A percentile compares a stretch with the other conserved stretches of the same genome.
Evolutionary conservation across 179 eudicot species (phyloP).

Genomic region (Patellifolia procumbens): DNA sequence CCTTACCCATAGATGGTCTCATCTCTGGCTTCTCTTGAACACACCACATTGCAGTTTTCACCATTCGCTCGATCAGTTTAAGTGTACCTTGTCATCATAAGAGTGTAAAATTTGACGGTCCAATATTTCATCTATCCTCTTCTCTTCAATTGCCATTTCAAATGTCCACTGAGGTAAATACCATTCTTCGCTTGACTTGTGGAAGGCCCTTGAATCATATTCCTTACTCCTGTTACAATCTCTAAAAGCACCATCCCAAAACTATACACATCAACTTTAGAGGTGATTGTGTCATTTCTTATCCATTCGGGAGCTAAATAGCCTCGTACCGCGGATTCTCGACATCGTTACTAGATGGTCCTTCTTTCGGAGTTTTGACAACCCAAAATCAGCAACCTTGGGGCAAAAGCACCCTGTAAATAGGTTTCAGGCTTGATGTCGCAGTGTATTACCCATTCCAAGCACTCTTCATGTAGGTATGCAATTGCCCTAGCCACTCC

Average conservation of each 20-base stretch:
- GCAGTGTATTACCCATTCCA: conserved; percentile 86
- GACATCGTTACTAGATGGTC: conserved; percentile 70
- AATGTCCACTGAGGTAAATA: conserved; percentile 83
- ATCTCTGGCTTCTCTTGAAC: conserved; percentile 75
- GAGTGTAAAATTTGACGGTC: conserved; percentile 52
- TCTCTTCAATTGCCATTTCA: conserved; percentile 65
- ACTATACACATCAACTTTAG: conserved; percentile 87
- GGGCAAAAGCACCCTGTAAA: conserved; percentile 85
- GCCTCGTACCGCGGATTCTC: conserved; percentile 80
- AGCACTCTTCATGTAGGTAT: conserved; percentile 81
- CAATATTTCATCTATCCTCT: conserved; percentile 61
- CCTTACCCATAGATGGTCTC: conserved; percentile 96
- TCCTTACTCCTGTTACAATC: conserved; percentile 69
- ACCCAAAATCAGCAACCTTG: conserved; percentile 79
- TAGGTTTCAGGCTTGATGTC: conserved; percentile 89
- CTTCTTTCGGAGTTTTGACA: conserved; percentile 76
- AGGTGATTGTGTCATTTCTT: conserved; percentile 57
- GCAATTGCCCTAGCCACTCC: conserved; percentile 93
- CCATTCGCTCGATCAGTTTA: conserved; percentile 74
- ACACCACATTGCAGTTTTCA: conserved; percentile 96
- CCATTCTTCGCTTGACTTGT: conserved; percentile 68
- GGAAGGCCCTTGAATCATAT: conserved; percentile 41
- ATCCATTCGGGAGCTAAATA: conserved; percentile 94
- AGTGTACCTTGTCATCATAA: conserved; percentile 55
- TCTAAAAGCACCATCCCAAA: conserved; percentile 83